phyloP scores from a whole-genome alignment of 306 rosid genomes.

The Vachellia pachyceras region DNA sequence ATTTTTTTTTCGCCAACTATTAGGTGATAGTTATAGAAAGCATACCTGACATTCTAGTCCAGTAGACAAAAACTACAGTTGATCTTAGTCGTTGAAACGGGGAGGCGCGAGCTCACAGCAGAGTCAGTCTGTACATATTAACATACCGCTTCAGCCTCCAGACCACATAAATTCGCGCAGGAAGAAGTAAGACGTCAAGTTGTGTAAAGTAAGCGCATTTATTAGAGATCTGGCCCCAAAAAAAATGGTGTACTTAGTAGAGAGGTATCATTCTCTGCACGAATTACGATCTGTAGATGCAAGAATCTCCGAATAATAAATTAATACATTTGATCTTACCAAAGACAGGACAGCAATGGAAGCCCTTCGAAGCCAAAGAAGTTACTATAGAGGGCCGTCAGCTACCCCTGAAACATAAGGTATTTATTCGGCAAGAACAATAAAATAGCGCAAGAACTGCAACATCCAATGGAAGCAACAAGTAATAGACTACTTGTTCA shows the following conservation, averaged over 20 bases:
- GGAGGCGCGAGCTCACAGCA: conserved; percentile 44
- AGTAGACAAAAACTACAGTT: conserved; percentile 26
- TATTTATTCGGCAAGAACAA: background rate
- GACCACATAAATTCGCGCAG: conserved; percentile 16
- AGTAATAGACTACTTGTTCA: background rate
- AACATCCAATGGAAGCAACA: conserved; percentile 1
- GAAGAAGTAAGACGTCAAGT: conserved; percentile 20
- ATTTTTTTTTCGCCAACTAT: background rate
- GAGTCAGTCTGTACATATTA: conserved; percentile 21
- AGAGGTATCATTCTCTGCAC: background rate
- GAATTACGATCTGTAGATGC: background rate
- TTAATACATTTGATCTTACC: background rate
- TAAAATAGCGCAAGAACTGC: background rate
- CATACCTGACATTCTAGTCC: conserved; percentile 76
- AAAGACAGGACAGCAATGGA: background rate
- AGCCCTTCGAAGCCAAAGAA: background rate
- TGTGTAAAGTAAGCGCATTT: background rate
- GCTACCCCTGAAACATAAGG: background rate
- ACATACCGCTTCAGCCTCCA: conserved; percentile 35
- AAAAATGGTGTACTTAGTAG: background rate
- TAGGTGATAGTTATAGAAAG: background rate
- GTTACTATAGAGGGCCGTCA: background rate
- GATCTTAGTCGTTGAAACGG: conserved; percentile 33
- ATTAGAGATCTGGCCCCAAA: background rate
- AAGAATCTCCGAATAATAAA: background rate